Conservation (phyloP, 202 grass and related monocot genomes). For the Panicum hallii region DNA sequence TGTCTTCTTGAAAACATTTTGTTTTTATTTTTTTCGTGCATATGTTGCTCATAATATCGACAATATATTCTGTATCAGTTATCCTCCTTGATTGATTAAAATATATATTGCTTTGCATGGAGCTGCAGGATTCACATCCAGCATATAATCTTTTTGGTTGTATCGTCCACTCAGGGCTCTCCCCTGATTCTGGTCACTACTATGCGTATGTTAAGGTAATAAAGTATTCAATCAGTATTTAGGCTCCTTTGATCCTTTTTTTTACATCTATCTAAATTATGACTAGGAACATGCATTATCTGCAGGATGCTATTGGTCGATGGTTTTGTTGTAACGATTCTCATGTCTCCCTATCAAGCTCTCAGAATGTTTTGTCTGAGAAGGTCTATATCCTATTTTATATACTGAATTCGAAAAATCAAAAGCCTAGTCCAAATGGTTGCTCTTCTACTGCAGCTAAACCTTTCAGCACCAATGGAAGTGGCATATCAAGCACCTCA, state of each 20-base stretch:
- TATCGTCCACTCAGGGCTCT: slow-evolving; percentile 92
- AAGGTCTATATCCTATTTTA: slow-evolving; percentile 99
- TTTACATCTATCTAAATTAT: slow-evolving; percentile 23
- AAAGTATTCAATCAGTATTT: slow-evolving; percentile 37
- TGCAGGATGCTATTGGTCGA: slow-evolving; percentile 80
- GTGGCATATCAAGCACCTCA: slow-evolving; percentile 45
- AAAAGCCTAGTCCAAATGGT: slow-evolving; percentile 74
- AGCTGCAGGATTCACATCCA: slow-evolving; percentile 66
- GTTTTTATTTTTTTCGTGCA: background rate
- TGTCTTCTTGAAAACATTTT: background rate
- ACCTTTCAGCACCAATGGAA: slow-evolving; percentile 71
- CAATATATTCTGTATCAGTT: slow-evolving; percentile 12
- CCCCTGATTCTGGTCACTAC: slow-evolving; percentile 93
- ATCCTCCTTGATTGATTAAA: slow-evolving; percentile 37
- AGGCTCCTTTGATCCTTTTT: slow-evolving; percentile 26
- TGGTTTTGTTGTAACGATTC: slow-evolving; percentile 99
- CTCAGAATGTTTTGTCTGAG: slow-evolving; percentile 91
- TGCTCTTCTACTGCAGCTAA: slow-evolving; percentile 70
- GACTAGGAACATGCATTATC: slow-evolving; percentile 48
- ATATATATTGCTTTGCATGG: slow-evolving; percentile 35
- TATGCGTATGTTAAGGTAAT: slow-evolving; percentile 99
- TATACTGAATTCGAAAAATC: slow-evolving; percentile 71
- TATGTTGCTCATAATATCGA: background rate
- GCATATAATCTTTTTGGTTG: slow-evolving; percentile 91
- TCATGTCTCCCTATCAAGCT: slow-evolving; percentile 82